Base-by-base conservation (phyloP, 1,284 basidiomycete species). In the Bjerkandera adusta region DNA sequence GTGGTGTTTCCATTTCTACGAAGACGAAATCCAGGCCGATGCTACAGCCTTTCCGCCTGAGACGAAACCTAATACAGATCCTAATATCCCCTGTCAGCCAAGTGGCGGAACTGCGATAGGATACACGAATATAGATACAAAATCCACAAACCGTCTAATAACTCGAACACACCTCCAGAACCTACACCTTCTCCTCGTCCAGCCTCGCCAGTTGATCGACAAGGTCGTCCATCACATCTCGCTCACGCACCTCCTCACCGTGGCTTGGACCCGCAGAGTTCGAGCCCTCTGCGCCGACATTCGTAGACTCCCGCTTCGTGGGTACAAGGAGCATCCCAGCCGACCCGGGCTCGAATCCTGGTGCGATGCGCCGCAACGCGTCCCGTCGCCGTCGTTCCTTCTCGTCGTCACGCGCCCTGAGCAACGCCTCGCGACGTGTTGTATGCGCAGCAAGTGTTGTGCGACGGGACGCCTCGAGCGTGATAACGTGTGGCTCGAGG, bases 211-310 rank as follows among this genome's bases (percentile, higher is more conserved):
- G 69, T 53, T 85, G 81, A 54, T 89, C 79, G 20, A 92, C 88
- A 22, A 92, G 65, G 57, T 88, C 83, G 47, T 89, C 86, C 89
- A 93, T 91, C 6, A 86, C 83, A n/a, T n/a, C n/a, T n/a, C n/a
- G n/a, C n/a, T n/a, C n/a, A n/a, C n/a, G n/a, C n/a, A n/a, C n/a
- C n/a, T n/a, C n/a, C n/a, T n/a, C n/a, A n/a, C n/a, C n/a, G n/a
- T 30, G 85, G 82, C 53, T 65, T 68, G 18, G 68, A 62, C 43
- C 53, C 44, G 6, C 43, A 21, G 5, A 16, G 24, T 24, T 15
- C 21, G 26, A 7, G 26, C 20, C 8, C 18, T 18, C 1, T 34
- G 40, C 16, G 36, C 18, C n/a, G n/a, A n/a, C n/a, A n/a, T n/a
- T n/a, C n/a, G n/a, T n/a, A 25, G 25, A 20, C 2, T 29, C 62